A percentile compares a stretch with the other conserved stretches of the same genome.
phyloP scores from a whole-genome alignment of 177 flowering plant genomes.

The Vitis hybrid region DNA sequence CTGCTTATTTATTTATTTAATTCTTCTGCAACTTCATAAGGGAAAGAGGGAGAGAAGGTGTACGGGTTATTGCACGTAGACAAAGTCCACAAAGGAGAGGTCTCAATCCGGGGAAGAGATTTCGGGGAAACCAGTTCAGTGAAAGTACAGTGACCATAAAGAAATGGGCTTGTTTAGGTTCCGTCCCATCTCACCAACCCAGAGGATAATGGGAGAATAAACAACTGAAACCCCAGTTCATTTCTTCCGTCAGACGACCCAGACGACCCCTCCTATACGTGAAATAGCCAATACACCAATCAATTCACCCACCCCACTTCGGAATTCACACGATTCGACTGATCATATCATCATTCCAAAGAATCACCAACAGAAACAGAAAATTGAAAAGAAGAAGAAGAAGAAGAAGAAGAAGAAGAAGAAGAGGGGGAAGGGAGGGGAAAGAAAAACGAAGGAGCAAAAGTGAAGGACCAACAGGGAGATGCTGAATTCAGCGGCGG shows the following conservation, averaged over 20 bases:
- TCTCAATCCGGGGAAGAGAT: slow-evolving; percentile 5
- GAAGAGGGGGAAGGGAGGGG: not conserved
- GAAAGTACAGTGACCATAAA: not conserved
- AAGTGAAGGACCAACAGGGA: not conserved
- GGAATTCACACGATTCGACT: not conserved
- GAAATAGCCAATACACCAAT: not conserved
- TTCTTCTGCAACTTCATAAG: too few relatives aligned
- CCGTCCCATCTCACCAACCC: slow-evolving; percentile 7
- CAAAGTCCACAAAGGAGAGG: slow-evolving; percentile 10
- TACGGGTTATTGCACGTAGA: slow-evolving; percentile 3
- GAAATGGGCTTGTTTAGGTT: slow-evolving; percentile 7
- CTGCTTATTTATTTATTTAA: not conserved
- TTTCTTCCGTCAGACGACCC: not conserved
- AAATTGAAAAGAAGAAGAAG: not conserved
- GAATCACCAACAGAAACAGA: not conserved
- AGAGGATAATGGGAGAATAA: not conserved
- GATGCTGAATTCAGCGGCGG: slow-evolving; percentile 7
- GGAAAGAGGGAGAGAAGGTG: not conserved
- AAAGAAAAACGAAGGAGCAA: not conserved
- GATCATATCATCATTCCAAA: too few relatives aligned
- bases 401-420: not conserved
- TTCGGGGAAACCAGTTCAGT: not conserved
- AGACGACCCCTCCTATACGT: not conserved
- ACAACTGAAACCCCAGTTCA: not conserved
- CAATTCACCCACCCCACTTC: not conserved